Conservation (phyloP, 495 filamentous ascomycete species). For the Rusavskia elegans region DNA sequence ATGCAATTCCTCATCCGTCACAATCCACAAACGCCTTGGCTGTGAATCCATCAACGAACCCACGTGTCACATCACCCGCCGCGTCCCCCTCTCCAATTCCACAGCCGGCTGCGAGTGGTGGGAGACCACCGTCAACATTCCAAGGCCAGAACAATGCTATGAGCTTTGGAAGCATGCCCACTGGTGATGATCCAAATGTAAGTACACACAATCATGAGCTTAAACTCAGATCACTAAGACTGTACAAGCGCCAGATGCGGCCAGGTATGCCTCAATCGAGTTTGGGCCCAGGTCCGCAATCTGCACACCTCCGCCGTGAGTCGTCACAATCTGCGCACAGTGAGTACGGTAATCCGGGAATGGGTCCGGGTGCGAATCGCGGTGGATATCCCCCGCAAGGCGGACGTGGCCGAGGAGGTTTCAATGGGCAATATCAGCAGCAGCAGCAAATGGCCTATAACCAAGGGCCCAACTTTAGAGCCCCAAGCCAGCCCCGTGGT, state of each 20-base stretch:
- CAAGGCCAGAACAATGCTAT: conserved; percentile 45
- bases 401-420: conserved; percentile 48
- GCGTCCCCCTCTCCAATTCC: conserved; percentile 82
- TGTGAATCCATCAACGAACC: conserved; percentile 48
- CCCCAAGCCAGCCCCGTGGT: conserved; percentile 46
- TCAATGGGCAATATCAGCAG: conserved; percentile 31
- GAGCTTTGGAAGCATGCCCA: conserved; percentile 65
- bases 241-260: conserved; percentile 36
- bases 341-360: conserved; percentile 51
- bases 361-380: conserved; percentile 29
- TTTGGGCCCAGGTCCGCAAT: conserved; percentile 43
- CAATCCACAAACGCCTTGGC: conserved; percentile 41
- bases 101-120: conserved; percentile 69
- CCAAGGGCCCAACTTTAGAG: conserved; percentile 42
- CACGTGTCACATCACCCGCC: conserved; percentile 52
- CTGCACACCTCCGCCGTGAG: conserved; percentile 62
- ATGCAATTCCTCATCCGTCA: conserved; percentile 37
- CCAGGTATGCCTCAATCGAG: conserved; percentile 41
- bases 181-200: conserved; percentile 56
- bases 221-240: conserved; percentile 11
- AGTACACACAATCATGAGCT: conserved; percentile 21
- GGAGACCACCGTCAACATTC: conserved; percentile 59
- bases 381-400: conserved; percentile 38
- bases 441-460: conserved; percentile 52
- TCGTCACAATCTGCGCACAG: conserved; percentile 68